phyloP scores from a whole-genome alignment of 2,329 filamentous ascomycete species.

The Dendrostoma leiphaemia region DNA sequence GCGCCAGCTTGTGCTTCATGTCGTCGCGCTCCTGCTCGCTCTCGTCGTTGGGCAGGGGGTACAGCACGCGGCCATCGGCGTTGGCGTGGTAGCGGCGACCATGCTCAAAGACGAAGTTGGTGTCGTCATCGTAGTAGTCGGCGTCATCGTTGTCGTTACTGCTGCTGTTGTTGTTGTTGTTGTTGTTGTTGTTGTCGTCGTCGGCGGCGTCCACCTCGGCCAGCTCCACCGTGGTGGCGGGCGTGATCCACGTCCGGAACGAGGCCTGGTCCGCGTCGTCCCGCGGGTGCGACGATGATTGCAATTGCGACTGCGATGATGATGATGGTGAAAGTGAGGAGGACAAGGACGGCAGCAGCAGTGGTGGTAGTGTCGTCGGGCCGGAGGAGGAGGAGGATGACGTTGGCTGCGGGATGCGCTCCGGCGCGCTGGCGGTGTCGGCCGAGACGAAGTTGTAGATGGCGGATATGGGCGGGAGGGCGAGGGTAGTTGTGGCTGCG shows the following conservation, averaged over 20 bases:
- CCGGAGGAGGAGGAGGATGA: too few relatives aligned
- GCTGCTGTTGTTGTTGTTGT: constrained; percentile 21
- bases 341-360: too few relatives aligned
- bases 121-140: constrained; percentile 24
- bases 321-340: not conserved
- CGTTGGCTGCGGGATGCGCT: not conserved
- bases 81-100: constrained; percentile 36
- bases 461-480: constrained; percentile 64
- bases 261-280: constrained; percentile 11
- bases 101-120: constrained; percentile 30
- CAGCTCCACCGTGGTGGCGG: constrained; percentile 6
- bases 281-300: not conserved
- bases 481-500: not conserved
- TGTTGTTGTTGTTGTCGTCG: constrained; percentile 6
- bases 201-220: not conserved
- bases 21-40: constrained; percentile 40
- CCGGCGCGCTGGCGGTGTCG: constrained; percentile 15
- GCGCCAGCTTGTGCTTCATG: constrained; percentile 37
- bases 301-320: not conserved
- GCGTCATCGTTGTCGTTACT: constrained; percentile 19
- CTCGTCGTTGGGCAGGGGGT: constrained; percentile 39
- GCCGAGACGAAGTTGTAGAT: constrained; percentile 82
- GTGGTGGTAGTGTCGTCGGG: too few relatives aligned
- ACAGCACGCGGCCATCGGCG: constrained; percentile 27
- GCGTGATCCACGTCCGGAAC: constrained; percentile 14